Evolutionary conservation across 495 filamentous ascomycete genomes (phyloP), one percentile per base, ranked within the genome.

Genomic region (Collariella sp.): DNA sequence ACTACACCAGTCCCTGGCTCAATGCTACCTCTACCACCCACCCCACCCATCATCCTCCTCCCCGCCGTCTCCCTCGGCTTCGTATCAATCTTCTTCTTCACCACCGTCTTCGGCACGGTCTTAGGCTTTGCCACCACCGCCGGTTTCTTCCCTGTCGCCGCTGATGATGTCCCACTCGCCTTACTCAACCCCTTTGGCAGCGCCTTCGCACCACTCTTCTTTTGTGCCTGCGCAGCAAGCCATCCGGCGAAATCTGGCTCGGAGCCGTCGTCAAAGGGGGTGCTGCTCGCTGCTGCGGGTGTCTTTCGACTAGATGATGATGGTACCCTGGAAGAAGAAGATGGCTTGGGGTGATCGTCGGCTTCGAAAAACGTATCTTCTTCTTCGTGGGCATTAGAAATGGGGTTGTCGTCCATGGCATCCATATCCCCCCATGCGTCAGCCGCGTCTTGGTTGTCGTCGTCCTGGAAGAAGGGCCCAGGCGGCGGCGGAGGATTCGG

Each of bases 171-270:
- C 3, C 53, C 59, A 40, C 62, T 76, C 3, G 72, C 55, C 63
- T 89, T 89, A 7, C 72, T 69, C 45, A 94, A 62, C 0, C 90
- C 89, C 68, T 91, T 96, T 0, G 88, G 88, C 35, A 95, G 55
- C 3, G 81, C 73, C 50, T 84, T 87, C 2, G 33, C 57, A 0
- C 46, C 55, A 0, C 46, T 70, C 69, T 91, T 95, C 56, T 85
- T 79, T 59, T 85, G 72, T 18, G 83, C 79, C 68, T 95, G 89
- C 15, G 88, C 89, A 10, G 87, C 88, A 40, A 96, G 68, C 89
- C 91, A 95, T 5, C 88, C 89, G 18, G 89, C 91, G 69, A 96
- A 96, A 66, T 96, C 91, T 2, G 89, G 89, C 62, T 96, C 89
- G 2, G 83, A 84, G 29, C 84, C 83, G 62, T 94, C 88, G 55